Conservation (phyloP, 1,139 yeast species). For the Hemisphaericaspora subhashii region DNA sequence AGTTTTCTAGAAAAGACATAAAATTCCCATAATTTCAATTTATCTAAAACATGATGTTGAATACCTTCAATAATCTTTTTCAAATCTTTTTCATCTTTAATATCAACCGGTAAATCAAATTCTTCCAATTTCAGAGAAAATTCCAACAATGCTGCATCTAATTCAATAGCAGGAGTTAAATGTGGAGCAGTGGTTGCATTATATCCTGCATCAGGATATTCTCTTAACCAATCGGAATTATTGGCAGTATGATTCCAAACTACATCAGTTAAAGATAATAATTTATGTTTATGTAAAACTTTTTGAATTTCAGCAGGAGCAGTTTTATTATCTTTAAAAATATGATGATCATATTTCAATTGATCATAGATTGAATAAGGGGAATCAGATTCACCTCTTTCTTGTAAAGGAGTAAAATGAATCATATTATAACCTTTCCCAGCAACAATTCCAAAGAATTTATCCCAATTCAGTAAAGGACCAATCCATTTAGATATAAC, state of each 20-base stretch:
- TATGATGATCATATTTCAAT: slow-evolving; percentile 64
- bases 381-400: slow-evolving; percentile 84
- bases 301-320: slow-evolving; percentile 29
- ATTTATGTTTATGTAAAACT: slow-evolving; percentile 55
- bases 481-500: slow-evolving; percentile 94
- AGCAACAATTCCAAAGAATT: slow-evolving; percentile 58
- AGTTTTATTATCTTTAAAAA: slow-evolving; percentile 48
- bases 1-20: slow-evolving; percentile 64
- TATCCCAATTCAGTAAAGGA: slow-evolving; percentile 60
- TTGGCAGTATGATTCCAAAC: slow-evolving; percentile 95
- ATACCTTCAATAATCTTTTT: slow-evolving; percentile 63
- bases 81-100: slow-evolving; percentile 55
- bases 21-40: slow-evolving; percentile 80
- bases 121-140: slow-evolving; percentile 57
- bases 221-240: slow-evolving; percentile 80
- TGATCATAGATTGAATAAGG: slow-evolving; percentile 94
- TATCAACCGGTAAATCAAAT: slow-evolving; percentile 59
- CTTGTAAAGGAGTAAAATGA: slow-evolving; percentile 91
- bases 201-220: slow-evolving; percentile 90
- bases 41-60: slow-evolving; percentile 62
- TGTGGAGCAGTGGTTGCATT: slow-evolving; percentile 88
- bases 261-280: slow-evolving; percentile 83
- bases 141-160: slow-evolving; percentile 66
- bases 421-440: slow-evolving; percentile 89
- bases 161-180: slow-evolving; percentile 76